Percentiles rank a stretch among this genome's conserved stretches.
Evolutionary conservation across 1,139 yeast species (phyloP).

Genomic region (Scheffersomyces quercinus): DNA sequence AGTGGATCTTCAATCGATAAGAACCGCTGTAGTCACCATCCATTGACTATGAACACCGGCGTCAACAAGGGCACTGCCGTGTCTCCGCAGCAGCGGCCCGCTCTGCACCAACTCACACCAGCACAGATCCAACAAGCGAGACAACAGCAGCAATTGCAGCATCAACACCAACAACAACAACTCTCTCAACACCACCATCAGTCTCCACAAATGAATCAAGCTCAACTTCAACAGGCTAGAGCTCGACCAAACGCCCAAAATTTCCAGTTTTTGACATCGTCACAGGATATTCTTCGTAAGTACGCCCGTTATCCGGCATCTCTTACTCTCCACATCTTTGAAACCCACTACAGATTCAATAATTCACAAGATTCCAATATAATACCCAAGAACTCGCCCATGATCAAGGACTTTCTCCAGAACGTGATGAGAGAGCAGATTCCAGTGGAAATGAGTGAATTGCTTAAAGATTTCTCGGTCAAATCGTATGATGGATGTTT

Average conservation of each 20-base stretch:
- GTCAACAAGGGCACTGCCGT: conserved; percentile 20
- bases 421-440: conserved; percentile 80
- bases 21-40: too few relatives aligned
- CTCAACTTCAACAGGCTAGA: conserved; percentile 34
- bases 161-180: conserved; percentile 48
- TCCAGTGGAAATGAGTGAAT: conserved; percentile 88
- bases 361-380: conserved; percentile 69
- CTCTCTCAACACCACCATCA: conserved; percentile 35
- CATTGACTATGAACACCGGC: too few relatives aligned
- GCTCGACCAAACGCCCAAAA: conserved; percentile 34
- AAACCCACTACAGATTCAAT: conserved; percentile 82
- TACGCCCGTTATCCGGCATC: conserved; percentile 81
- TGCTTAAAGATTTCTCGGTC: conserved; percentile 81
- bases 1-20: too few relatives aligned
- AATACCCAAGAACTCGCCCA: conserved; percentile 78
- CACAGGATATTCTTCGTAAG: conserved; percentile 74
- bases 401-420: conserved; percentile 74
- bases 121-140: conserved; percentile 18
- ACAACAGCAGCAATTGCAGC: conserved; percentile 34
- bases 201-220: conserved; percentile 29
- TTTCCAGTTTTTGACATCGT: conserved; percentile 67
- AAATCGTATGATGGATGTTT: conserved; percentile 87
- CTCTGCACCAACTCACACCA: conserved; percentile 10
- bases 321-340: conserved; percentile 84
- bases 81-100: conserved; percentile 30